Conservation (phyloP, 495 filamentous ascomycete species). For the Echria macrotheca region DNA sequence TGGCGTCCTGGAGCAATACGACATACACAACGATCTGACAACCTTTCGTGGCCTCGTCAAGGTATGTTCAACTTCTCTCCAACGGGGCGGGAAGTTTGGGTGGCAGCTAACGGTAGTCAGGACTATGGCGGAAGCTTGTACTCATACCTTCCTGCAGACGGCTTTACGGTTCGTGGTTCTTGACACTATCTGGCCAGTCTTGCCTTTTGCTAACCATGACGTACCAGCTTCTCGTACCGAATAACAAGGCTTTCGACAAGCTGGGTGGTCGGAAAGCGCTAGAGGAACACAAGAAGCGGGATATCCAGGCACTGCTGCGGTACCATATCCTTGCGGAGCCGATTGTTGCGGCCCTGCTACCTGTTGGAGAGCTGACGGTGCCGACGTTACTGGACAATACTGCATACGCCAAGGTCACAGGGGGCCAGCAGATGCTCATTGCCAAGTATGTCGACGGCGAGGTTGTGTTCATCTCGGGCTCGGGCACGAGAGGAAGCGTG, state of each 20-base stretch:
- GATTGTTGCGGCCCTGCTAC: constrained; percentile 11
- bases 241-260: constrained; percentile 25
- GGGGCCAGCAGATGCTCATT: constrained; percentile 25
- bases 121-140: too few relatives aligned
- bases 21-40: not conserved
- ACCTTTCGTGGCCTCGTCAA: not conserved
- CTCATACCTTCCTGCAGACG: too few relatives aligned
- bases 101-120: too few relatives aligned
- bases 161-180: too few relatives aligned
- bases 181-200: too few relatives aligned
- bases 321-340: constrained; percentile 21
- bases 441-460: constrained; percentile 24
- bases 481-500: constrained; percentile 23
- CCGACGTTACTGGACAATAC: constrained; percentile 35
- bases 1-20: too few relatives aligned
- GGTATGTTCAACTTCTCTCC: not conserved
- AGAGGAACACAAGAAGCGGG: constrained; percentile 5
- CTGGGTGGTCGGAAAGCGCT: too few relatives aligned
- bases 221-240: too few relatives aligned
- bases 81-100: too few relatives aligned
- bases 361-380: too few relatives aligned
- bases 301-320: constrained; percentile 10
- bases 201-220: too few relatives aligned
- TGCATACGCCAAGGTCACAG: constrained; percentile 18
- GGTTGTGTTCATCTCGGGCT: constrained; percentile 27